phyloP scores from a whole-genome alignment of 257 asterid genomes.

The Penstemon barbatus region DNA sequence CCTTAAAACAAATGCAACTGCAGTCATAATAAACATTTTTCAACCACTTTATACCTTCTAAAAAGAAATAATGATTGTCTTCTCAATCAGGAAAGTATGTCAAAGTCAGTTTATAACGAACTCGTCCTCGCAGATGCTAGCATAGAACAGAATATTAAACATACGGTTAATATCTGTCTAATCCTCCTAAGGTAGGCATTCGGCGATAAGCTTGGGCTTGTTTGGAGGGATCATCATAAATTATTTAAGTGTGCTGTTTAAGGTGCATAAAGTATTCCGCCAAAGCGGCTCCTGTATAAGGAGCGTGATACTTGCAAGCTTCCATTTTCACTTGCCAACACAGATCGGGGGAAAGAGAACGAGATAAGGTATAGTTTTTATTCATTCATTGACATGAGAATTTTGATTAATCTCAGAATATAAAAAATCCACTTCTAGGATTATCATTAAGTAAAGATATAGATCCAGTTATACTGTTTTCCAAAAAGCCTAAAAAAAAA shows the following conservation, averaged over 20 bases:
- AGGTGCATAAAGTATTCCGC: too few relatives aligned
- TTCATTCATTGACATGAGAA: background rate
- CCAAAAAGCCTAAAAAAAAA: background rate
- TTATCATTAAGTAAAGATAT: background rate
- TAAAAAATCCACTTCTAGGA: background rate
- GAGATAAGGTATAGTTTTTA: background rate
- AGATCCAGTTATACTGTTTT: background rate
- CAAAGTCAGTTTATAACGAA: constrained; percentile 2
- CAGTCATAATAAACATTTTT: too few relatives aligned
- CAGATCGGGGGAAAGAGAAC: background rate
- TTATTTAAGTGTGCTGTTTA: too few relatives aligned
- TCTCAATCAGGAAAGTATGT: constrained; percentile 9
- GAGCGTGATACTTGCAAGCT: background rate
- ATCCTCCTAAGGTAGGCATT: constrained; percentile 5
- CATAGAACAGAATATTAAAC: background rate
- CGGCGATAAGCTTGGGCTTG: too few relatives aligned
- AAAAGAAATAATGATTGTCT: constrained; percentile 24
- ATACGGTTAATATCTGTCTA: constrained; percentile 17
- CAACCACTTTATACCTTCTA: constrained; percentile 24
- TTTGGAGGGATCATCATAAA: background rate
- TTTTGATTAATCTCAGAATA: background rate
- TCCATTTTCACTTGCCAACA: constrained; percentile 1
- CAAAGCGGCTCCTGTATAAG: too few relatives aligned
- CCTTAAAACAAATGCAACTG: too few relatives aligned
- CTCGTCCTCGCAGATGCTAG: constrained; percentile 25